Base-by-base conservation (phyloP, 306 rosid species). In the Rosa chinensis region DNA sequence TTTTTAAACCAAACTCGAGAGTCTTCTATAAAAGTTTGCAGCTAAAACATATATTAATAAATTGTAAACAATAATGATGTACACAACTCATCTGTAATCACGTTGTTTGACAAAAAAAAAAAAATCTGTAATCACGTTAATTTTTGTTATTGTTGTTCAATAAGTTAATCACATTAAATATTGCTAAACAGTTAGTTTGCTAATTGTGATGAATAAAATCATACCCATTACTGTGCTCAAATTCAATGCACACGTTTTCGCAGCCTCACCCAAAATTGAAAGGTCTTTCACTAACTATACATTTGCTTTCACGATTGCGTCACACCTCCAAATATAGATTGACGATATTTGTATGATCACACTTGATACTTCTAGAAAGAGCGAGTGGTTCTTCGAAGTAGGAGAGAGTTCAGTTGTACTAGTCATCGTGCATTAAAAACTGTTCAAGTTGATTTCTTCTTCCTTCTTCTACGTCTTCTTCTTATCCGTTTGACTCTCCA, bases 221-320 rank as follows among this genome's bases (percentile, higher is more conserved):
- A 25, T 13, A 5, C 70, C n/a, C 5, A 6, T 5, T 6, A 53
- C 5, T 2, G 0, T 18, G 9, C 6, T 18, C 8, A 7, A 2
- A 40, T 67, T 67, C 49, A 67, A 67, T 67, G 72, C 72, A 67
- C 49, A 18, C 32, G 72, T 67, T 67, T 66, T 9, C 13, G 72
- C 49, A 40, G 72, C 23, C 45, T 66, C 45, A 7, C 12, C 21
- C 10, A 6, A 66, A 66, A 64, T 35, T 64, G 70, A 64, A 35
- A 14, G 45, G 70, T 35, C 11, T 6, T 63, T 32, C 20, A 32
- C 23, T 14, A 5, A 25, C 13, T 12, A 5, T 11, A 25, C 28
- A 59, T 12, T 12, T 62, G 40, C 10, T 28, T 40, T 18, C 17
- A 20, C 10, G 17, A 9, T 64, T 35, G 44, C 70, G 40, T 64